These are phyloP conservation scores for Sarocladium brachiariae DNA, from an alignment of 2,329 filamentous ascomycete genomes.

Conservation along the genomic window DNA sequence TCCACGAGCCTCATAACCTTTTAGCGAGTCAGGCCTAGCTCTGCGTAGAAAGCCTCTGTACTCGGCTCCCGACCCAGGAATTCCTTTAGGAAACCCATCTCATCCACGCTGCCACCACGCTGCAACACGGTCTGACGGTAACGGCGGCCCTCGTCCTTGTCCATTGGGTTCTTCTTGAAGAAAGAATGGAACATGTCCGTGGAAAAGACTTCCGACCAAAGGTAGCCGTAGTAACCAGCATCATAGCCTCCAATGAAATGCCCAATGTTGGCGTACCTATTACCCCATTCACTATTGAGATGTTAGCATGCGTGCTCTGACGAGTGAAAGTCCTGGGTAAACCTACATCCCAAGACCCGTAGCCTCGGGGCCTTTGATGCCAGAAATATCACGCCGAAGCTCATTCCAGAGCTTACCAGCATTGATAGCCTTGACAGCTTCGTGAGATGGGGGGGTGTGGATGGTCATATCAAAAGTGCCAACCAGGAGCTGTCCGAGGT, in stretches of 20 bases:
- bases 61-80: slow-evolving; percentile 73
- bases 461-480: slow-evolving; percentile 81
- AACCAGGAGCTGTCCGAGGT: slow-evolving; percentile 71
- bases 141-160: slow-evolving; percentile 62
- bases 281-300: slow-evolving; percentile 55
- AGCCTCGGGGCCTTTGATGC: slow-evolving; percentile 67
- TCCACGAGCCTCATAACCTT: background rate
- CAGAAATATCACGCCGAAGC: slow-evolving; percentile 63
- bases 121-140: slow-evolving; percentile 76
- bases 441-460: slow-evolving; percentile 63
- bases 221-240: slow-evolving; percentile 73
- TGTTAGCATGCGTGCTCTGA: slow-evolving; percentile 19
- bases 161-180: slow-evolving; percentile 74
- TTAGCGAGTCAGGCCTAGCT: slow-evolving; percentile 48
- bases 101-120: slow-evolving; percentile 69
- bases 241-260: slow-evolving; percentile 82
- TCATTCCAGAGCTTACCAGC: slow-evolving; percentile 64
- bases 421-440: slow-evolving; percentile 59
- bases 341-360: slow-evolving; percentile 50
- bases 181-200: slow-evolving; percentile 80
- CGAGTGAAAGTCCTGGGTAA: background rate
- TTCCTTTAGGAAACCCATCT: slow-evolving; percentile 72
- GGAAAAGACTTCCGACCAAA: slow-evolving; percentile 72
- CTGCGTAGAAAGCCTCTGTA: slow-evolving; percentile 72
- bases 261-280: slow-evolving; percentile 74